These are phyloP conservation scores for Kodamaea plutei DNA, from an alignment of 1,139 yeast species.

Conservation along the genomic window DNA sequence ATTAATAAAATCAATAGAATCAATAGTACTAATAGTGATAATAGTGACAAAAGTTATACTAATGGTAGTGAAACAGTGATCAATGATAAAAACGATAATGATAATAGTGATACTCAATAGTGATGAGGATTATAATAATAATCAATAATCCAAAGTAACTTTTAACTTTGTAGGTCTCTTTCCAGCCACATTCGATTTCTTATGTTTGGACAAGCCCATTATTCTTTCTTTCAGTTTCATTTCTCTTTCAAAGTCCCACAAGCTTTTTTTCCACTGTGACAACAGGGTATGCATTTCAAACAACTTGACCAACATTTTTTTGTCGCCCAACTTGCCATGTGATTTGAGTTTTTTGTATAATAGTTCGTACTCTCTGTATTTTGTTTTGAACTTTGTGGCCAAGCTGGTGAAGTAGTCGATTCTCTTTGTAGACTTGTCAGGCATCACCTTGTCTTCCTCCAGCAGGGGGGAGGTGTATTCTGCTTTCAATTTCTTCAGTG, in stretches of 20 bases:
- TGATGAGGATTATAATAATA: too few species aligned
- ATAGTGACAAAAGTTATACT: too few species aligned
- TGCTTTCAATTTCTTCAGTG: conserved; percentile 12
- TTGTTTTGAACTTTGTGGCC: conserved; percentile 32
- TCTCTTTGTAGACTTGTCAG: conserved; percentile 15
- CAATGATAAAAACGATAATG: too few species aligned
- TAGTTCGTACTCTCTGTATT: conserved; percentile 37
- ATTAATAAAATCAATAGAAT: too few species aligned
- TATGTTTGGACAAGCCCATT: conserved; percentile 35
- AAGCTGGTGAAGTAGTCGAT: conserved; percentile 25
- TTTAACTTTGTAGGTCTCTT: conserved; percentile 4
- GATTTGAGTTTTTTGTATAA: conserved; percentile 22
- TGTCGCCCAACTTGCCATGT: conserved; percentile 14
- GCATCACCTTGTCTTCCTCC: conserved; percentile 11
- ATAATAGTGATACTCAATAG: too few species aligned
- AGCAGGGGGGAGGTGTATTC: conserved; percentile 19
- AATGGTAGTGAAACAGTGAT: too few species aligned
- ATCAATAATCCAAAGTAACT: conserved; percentile 4
- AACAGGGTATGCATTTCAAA: conserved; percentile 23
- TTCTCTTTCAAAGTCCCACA: conserved; percentile 33
- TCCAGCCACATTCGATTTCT: conserved; percentile 15
- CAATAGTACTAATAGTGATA: too few species aligned
- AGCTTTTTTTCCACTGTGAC: conserved; percentile 24
- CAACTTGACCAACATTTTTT: conserved; percentile 19
- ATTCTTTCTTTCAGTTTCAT: conserved; percentile 28